phyloP scores from a whole-genome alignment of 2,329 filamentous ascomycete species.

The Fusarium floridanum region DNA sequence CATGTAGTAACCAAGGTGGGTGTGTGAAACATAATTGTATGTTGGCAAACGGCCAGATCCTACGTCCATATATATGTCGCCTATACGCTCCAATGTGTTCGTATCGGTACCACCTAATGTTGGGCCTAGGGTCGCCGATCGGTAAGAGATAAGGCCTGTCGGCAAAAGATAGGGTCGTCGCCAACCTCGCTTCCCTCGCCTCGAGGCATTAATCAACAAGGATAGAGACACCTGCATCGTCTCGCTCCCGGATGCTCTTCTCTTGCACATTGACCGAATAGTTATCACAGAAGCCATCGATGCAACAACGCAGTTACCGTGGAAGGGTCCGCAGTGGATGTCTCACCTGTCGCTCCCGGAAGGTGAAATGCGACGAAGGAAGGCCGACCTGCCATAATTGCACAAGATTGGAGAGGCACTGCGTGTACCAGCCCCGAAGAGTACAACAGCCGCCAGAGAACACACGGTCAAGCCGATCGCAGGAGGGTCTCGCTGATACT shows the following conservation, averaged over 20 bases:
- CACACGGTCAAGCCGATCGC: too few relatives aligned
- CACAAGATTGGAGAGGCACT: not conserved
- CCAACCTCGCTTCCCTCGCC: not conserved
- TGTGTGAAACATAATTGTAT: too few relatives aligned
- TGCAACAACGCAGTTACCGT: slow-evolving; percentile 34
- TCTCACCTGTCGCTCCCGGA: slow-evolving; percentile 38
- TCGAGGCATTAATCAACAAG: not conserved
- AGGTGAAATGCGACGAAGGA: slow-evolving; percentile 38
- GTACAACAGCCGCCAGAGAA: not conserved
- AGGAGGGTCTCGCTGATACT: too few relatives aligned
- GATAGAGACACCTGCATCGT: too few relatives aligned
- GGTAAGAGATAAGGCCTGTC: not conserved
- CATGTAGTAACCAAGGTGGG: too few relatives aligned
- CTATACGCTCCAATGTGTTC: too few relatives aligned
- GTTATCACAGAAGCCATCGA: not conserved
- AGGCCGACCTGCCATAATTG: slow-evolving; percentile 31
- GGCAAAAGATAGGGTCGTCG: not conserved
- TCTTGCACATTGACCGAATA: too few relatives aligned
- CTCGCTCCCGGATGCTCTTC: not conserved
- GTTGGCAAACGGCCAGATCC: too few relatives aligned
- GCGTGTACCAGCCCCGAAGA: not conserved
- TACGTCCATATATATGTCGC: too few relatives aligned
- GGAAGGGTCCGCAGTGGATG: slow-evolving; percentile 41
- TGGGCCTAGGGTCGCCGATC: not conserved
- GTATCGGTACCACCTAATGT: not conserved